These are phyloP conservation scores for Phlyctochytrium planicorne DNA, from an alignment of 192 early-diverging fungal genomes.

Conservation along the genomic window DNA sequence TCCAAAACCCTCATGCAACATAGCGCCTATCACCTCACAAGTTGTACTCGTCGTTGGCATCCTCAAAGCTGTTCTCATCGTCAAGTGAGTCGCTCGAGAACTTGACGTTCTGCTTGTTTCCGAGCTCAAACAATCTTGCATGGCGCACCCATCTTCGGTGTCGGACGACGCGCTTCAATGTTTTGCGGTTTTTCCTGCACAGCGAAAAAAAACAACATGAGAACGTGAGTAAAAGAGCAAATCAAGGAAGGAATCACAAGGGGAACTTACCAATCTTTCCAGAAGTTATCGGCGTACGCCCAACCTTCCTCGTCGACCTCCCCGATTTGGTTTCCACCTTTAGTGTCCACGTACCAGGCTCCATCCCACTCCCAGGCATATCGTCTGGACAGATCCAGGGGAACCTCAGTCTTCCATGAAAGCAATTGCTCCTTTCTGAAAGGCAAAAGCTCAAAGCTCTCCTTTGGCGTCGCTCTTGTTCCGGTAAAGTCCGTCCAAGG, in stretches of 20 bases:
- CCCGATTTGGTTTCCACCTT: conserved; percentile 10
- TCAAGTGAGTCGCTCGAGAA: conserved; percentile 7
- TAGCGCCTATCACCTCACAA: too few species aligned
- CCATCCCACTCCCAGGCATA: conserved; percentile 49
- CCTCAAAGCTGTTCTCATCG: background rate
- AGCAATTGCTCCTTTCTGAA: conserved; percentile 15
- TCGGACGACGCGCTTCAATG: conserved; percentile 25
- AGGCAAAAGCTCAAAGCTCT: conserved; percentile 15
- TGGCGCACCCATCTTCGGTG: conserved; percentile 27
- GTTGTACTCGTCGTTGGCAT: background rate
- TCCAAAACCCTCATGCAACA: too few species aligned
- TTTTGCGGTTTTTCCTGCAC: conserved; percentile 25
- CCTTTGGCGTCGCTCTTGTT: conserved; percentile 27
- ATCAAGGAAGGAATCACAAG: background rate
- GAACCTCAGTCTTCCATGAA: conserved; percentile 22
- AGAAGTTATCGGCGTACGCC: conserved; percentile 63
- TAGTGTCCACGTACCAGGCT: conserved; percentile 42
- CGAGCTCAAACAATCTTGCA: conserved; percentile 26
- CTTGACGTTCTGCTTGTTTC: conserved; percentile 19
- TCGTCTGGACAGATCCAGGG: conserved; percentile 47
- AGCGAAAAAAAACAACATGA: too few species aligned
- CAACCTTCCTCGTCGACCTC: conserved; percentile 53
- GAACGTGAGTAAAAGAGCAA: too few species aligned
- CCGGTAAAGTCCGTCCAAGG: conserved; percentile 58
- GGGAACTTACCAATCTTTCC: conserved; percentile 22